Percentiles rank a stretch among this genome's conserved stretches.
phyloP scores from a whole-genome alignment of 2,329 filamentous ascomycete species.

The Cercospora berteroae region DNA sequence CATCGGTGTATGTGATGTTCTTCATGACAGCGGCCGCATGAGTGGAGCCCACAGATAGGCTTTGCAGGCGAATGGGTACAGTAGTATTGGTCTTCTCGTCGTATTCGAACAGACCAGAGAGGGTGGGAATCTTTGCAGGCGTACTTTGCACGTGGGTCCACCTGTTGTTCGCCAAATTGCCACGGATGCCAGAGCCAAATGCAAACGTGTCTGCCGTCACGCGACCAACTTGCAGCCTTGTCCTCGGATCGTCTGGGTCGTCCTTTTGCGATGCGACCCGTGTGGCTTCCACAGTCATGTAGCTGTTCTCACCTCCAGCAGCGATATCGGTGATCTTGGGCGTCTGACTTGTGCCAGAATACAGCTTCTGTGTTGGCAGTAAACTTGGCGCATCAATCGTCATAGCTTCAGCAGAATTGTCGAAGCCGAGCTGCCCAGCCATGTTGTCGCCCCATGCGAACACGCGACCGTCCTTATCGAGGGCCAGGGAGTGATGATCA shows the following conservation, averaged over 20 bases:
- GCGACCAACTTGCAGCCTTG: slow-evolving; percentile 49
- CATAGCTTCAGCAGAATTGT: slow-evolving; percentile 61
- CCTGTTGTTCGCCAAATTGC: slow-evolving; percentile 76
- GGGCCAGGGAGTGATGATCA: slow-evolving; percentile 78
- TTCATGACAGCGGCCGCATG: slow-evolving; percentile 81
- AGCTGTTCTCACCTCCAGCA: slow-evolving; percentile 83
- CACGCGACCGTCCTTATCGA: slow-evolving; percentile 72
- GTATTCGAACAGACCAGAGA: slow-evolving; percentile 84
- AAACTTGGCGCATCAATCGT: slow-evolving; percentile 68
- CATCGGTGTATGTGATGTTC: slow-evolving; percentile 62
- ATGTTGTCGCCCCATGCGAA: slow-evolving; percentile 92
- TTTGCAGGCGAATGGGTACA: slow-evolving; percentile 73
- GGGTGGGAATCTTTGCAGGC: slow-evolving; percentile 75
- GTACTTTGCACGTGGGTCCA: slow-evolving; percentile 83
- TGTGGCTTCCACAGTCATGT: slow-evolving; percentile 78
- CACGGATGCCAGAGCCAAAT: slow-evolving; percentile 81
- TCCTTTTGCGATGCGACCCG: slow-evolving; percentile 50
- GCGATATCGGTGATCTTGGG: slow-evolving; percentile 73
- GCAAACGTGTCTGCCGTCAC: slow-evolving; percentile 78
- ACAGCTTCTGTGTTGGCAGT: slow-evolving; percentile 69
- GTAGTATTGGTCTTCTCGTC: slow-evolving; percentile 68
- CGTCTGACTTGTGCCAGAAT: slow-evolving; percentile 61
- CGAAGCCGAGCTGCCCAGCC: slow-evolving; percentile 85
- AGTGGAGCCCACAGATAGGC: slow-evolving; percentile 72
- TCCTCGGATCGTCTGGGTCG: slow-evolving; percentile 30